A percentile compares a stretch with the other conserved stretches of the same genome.
phyloP scores from a whole-genome alignment of 768 basidiomycete genomes.

The Xerocomus spinulosus region DNA sequence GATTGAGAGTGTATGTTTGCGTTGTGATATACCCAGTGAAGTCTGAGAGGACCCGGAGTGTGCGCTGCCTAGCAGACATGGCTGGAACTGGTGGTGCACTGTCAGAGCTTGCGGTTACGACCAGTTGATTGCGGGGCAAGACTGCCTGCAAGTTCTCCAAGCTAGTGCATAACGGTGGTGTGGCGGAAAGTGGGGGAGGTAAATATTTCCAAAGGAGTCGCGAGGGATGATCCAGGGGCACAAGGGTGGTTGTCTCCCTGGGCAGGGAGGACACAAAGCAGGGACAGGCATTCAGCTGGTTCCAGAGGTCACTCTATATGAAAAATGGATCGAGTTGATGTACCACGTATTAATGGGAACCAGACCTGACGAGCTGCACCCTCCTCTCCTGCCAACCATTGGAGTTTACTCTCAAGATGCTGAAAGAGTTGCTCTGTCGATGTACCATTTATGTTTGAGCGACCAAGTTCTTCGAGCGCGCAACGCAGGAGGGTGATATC shows the following conservation, averaged over 20 bases:
- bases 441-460: conserved; percentile 36
- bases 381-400: conserved; percentile 52
- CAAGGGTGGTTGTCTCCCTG: conserved; percentile 1
- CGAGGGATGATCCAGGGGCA: conserved; percentile 17
- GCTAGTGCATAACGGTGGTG: conserved; percentile 27
- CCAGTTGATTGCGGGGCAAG: conserved; percentile 19
- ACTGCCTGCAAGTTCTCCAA: conserved; percentile 18
- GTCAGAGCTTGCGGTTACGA: conserved; percentile 9
- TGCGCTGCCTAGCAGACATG: conserved; percentile 48
- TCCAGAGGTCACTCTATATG: conserved; percentile 53
- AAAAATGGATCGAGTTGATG: not conserved
- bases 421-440: conserved; percentile 59
- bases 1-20: conserved; percentile 50
- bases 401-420: conserved; percentile 51
- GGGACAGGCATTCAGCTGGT: conserved; percentile 46
- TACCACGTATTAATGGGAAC: not conserved
- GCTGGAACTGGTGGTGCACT: conserved; percentile 6
- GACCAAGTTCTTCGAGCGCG: conserved; percentile 47
- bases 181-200: conserved; percentile 25
- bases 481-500: conserved; percentile 59
- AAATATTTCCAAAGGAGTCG: conserved; percentile 37
- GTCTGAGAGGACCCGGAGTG: conserved; percentile 61
- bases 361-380: conserved; percentile 54
- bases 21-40: conserved; percentile 78
- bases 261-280: conserved; percentile 43